Conservation (phyloP, 2,329 filamentous ascomycete species). For the Harringtonia aguacate region DNA sequence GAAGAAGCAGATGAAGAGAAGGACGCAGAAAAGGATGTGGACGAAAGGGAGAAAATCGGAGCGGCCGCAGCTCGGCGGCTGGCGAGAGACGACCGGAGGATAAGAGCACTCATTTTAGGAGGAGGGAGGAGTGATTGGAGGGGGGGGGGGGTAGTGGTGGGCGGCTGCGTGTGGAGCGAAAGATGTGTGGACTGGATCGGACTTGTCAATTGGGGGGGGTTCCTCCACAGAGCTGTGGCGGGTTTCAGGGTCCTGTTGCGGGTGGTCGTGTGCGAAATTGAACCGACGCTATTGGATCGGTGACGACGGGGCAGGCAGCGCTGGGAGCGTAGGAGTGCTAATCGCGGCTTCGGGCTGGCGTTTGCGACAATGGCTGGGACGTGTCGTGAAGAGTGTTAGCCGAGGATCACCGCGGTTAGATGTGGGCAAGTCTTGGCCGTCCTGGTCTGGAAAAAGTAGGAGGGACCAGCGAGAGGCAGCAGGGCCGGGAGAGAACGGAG, state of each 20-base stretch:
- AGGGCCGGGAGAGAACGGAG: neutral
- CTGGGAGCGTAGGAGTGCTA: neutral
- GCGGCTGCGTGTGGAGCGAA: no score
- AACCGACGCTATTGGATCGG: slow-evolving; percentile 8
- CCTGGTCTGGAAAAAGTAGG: neutral
- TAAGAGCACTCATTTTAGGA: slow-evolving; percentile 8
- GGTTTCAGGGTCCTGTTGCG: neutral
- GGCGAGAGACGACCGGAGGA: slow-evolving; percentile 8
- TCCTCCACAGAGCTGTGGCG: no score
- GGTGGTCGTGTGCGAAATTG: slow-evolving; percentile 1
- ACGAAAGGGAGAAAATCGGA: slow-evolving; percentile 9
- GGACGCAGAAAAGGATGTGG: slow-evolving; percentile 5
- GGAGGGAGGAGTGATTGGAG: neutral
- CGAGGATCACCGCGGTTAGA: slow-evolving; percentile 10
- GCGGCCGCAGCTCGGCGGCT: slow-evolving; percentile 8
- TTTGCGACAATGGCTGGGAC: no score
- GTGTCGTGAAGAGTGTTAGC: slow-evolving; percentile 5
- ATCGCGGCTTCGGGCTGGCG: no score
- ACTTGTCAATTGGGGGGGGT: no score
- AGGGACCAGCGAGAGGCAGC: neutral
- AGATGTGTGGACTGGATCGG: no score
- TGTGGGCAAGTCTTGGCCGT: neutral
- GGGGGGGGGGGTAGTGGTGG: neutral
- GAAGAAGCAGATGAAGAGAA: slow-evolving; percentile 6
- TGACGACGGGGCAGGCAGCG: neutral